phyloP scores from a whole-genome alignment of 441 rosid genomes.

The Eutrema salsugineum region DNA sequence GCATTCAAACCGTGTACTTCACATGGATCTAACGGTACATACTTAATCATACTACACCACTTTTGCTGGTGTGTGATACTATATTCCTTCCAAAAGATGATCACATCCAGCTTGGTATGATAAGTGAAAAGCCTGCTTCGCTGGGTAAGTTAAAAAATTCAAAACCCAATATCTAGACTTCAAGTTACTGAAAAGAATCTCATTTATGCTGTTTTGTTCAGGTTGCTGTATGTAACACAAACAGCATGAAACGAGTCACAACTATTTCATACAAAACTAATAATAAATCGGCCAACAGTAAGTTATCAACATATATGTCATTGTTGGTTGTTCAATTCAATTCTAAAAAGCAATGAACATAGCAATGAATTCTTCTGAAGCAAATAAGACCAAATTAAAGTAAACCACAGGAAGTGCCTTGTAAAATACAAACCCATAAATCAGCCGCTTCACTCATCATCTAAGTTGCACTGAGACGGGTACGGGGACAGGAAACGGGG shows the following conservation, averaged over 20 bases:
- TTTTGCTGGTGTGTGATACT: not conserved
- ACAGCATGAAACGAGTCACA: not conserved
- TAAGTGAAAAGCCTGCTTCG: constrained; percentile 61
- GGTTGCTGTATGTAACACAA: constrained; percentile 79
- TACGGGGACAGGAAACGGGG: too few species aligned
- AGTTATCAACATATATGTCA: constrained; percentile 32
- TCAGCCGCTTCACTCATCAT: too few species aligned
- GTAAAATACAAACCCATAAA: too few species aligned
- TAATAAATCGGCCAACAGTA: constrained; percentile 90
- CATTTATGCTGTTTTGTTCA: constrained; percentile 37
- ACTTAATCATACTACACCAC: not conserved
- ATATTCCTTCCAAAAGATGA: constrained; percentile 83
- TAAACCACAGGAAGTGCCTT: too few species aligned
- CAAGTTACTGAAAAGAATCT: not conserved
- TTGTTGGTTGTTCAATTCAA: constrained; percentile 8
- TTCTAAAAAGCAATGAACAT: too few species aligned
- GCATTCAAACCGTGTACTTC: constrained; percentile 90
- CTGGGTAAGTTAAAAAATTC: constrained; percentile 56
- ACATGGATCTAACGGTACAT: constrained; percentile 87
- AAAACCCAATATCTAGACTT: constrained; percentile 6
- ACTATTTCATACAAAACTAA: constrained; percentile 53
- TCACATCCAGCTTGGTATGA: constrained; percentile 80
- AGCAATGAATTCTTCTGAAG: too few species aligned
- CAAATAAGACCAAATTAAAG: too few species aligned
- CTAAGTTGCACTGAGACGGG: too few species aligned